These are phyloP conservation scores for Albophoma yamanashiensis DNA, from an alignment of 2,329 filamentous ascomycete species.

Conservation along the genomic window DNA sequence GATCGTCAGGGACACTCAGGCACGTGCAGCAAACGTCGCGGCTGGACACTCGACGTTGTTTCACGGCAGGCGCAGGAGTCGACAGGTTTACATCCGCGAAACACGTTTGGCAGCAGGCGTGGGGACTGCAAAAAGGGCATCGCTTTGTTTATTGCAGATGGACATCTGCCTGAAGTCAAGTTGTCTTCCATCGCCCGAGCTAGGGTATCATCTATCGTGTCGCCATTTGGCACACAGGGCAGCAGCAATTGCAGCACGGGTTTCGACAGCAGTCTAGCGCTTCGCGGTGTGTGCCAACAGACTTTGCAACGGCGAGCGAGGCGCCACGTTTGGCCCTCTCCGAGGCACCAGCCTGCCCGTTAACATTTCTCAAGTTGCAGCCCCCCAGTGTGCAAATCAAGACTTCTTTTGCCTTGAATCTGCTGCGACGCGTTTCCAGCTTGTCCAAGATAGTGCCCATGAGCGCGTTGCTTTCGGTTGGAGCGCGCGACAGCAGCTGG, in stretches of 20 bases:
- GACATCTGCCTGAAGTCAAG: not conserved
- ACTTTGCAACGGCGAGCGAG: not conserved
- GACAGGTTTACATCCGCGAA: too few relatives aligned
- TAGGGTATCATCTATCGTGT: not conserved
- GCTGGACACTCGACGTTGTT: not conserved
- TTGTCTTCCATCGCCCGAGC: not conserved
- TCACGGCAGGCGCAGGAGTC: not conserved
- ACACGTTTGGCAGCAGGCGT: not conserved
- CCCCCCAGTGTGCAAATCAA: not conserved
- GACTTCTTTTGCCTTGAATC: not conserved
- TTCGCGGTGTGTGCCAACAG: not conserved
- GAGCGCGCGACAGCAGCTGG: not conserved
- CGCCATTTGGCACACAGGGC: not conserved
- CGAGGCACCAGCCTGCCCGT: not conserved
- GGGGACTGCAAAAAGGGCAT: not conserved
- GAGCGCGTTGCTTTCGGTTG: not conserved
- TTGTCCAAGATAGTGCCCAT: not conserved
- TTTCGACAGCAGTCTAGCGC: not conserved
- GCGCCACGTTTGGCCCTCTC: not conserved
- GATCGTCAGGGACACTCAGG: not conserved
- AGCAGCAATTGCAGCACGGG: not conserved
- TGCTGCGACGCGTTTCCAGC: not conserved
- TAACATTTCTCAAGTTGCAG: not conserved
- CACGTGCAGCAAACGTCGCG: not conserved
- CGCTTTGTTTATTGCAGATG: not conserved